Evolutionary conservation across 306 rosid genomes (phyloP).

Genomic region (Spatholobus suberectus): DNA sequence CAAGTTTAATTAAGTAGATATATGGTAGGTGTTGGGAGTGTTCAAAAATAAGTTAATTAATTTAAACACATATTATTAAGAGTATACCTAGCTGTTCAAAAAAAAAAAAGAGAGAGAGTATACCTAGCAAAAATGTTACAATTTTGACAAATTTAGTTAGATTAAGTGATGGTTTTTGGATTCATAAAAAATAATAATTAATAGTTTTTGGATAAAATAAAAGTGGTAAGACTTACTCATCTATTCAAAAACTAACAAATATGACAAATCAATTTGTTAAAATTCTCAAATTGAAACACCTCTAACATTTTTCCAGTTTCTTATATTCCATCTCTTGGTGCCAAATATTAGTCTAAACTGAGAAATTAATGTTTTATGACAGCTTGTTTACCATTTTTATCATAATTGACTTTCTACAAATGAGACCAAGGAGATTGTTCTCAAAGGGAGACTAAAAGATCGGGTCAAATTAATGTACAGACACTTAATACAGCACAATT

Average conservation of each 20-base stretch:
- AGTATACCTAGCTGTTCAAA: too few relatives aligned
- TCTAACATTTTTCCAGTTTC: too few relatives aligned
- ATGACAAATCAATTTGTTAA: neutral
- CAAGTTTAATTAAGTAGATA: neutral
- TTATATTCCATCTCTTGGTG: too few relatives aligned
- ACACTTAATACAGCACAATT: neutral
- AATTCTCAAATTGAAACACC: too few relatives aligned
- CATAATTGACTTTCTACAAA: constrained; percentile 31
- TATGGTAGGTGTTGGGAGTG: neutral
- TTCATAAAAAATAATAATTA: neutral
- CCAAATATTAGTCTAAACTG: neutral
- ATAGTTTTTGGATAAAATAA: neutral
- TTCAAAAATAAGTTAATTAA: too few relatives aligned
- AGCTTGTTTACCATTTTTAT: neutral
- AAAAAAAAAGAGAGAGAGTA: too few relatives aligned
- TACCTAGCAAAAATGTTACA: neutral
- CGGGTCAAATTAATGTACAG: neutral
- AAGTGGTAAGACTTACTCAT: neutral
- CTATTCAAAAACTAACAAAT: neutral
- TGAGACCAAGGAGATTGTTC: neutral
- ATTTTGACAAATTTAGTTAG: neutral
- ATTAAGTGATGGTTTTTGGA: neutral
- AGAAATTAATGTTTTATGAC: neutral
- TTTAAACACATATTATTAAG: too few relatives aligned
- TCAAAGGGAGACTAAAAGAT: constrained; percentile 13